A percentile compares a stretch with the other conserved stretches of the same genome.
Evolutionary conservation across 129 eudicot genomes (phyloP).

Genomic region (Deinandra increscens): DNA sequence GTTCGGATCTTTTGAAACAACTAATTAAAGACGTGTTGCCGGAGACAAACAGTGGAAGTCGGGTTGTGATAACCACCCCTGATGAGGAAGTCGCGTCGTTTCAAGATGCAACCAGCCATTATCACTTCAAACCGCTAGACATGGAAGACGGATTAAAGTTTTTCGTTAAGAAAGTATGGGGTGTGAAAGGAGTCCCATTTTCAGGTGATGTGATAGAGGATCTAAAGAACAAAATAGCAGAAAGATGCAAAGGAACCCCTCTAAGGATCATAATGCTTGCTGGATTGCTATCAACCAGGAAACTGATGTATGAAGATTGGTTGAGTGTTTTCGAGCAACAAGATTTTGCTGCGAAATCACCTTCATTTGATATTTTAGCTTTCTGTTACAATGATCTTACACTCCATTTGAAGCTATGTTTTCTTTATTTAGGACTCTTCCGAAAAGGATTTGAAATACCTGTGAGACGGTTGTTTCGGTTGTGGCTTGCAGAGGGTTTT

Average conservation of each 20-base stretch:
- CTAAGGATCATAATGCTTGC: constrained; percentile 35
- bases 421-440: constrained; percentile 38
- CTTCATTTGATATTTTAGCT: constrained; percentile 24
- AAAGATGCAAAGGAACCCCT: constrained; percentile 38
- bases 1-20: constrained; percentile 11
- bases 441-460: constrained; percentile 32
- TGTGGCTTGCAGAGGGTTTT: constrained; percentile 54
- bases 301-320: constrained; percentile 26
- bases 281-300: constrained; percentile 33
- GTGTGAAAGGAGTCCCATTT: constrained; percentile 23
- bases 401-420: constrained; percentile 32
- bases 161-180: constrained; percentile 23
- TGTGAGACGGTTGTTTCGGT: constrained; percentile 31
- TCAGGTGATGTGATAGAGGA: constrained; percentile 19
- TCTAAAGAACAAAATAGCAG: constrained; percentile 32
- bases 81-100: constrained; percentile 20
- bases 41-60: constrained; percentile 33
- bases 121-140: constrained; percentile 20
- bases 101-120: constrained; percentile 6
- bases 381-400: constrained; percentile 38
- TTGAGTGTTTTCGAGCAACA: constrained; percentile 14
- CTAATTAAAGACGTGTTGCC: constrained; percentile 27
- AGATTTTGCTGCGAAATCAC: constrained; percentile 2
- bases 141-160: constrained; percentile 31
- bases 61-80: constrained; percentile 43